Conservation (phyloP, 2,329 filamentous ascomycete species). For the Uncinocarpus reesii region DNA sequence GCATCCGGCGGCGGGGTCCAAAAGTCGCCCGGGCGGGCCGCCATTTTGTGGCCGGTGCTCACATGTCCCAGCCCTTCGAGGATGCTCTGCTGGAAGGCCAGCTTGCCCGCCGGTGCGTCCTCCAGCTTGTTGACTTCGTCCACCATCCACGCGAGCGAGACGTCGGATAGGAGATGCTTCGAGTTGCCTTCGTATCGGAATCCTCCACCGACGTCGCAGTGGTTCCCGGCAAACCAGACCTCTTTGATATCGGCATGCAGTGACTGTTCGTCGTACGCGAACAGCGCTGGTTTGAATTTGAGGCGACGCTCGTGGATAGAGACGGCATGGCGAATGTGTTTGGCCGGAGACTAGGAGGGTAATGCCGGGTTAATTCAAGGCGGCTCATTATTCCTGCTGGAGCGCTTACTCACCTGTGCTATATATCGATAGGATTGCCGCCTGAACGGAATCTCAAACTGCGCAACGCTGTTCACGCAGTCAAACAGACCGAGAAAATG, state of each 20-base stretch:
- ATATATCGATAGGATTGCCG: slow-evolving; percentile 30
- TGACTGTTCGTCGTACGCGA: slow-evolving; percentile 24
- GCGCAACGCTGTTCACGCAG: slow-evolving; percentile 43
- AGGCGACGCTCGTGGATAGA: slow-evolving; percentile 46
- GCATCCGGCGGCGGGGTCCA: background rate
- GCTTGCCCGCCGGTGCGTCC: slow-evolving; percentile 19
- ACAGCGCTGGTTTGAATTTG: slow-evolving; percentile 46
- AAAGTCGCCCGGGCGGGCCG: background rate
- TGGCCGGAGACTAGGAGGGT: slow-evolving; percentile 31
- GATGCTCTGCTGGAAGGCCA: slow-evolving; percentile 18
- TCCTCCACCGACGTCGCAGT: slow-evolving; percentile 47
- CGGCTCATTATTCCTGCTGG: background rate
- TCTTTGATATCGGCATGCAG: slow-evolving; percentile 38
- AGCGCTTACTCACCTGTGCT: slow-evolving; percentile 23
- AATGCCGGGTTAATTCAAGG: background rate
- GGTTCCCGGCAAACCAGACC: slow-evolving; percentile 48
- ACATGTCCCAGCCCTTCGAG: slow-evolving; percentile 16
- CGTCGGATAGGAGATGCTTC: slow-evolving; percentile 37
- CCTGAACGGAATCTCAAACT: slow-evolving; percentile 29
- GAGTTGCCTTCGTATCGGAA: slow-evolving; percentile 33
- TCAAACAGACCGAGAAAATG: slow-evolving; percentile 50
- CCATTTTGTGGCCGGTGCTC: slow-evolving; percentile 12
- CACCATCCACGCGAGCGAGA: slow-evolving; percentile 46
- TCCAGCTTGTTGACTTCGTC: slow-evolving; percentile 32
- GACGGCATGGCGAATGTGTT: slow-evolving; percentile 44